phyloP scores from a whole-genome alignment of 257 asterid species.

The Salvia miltiorrhiza region DNA sequence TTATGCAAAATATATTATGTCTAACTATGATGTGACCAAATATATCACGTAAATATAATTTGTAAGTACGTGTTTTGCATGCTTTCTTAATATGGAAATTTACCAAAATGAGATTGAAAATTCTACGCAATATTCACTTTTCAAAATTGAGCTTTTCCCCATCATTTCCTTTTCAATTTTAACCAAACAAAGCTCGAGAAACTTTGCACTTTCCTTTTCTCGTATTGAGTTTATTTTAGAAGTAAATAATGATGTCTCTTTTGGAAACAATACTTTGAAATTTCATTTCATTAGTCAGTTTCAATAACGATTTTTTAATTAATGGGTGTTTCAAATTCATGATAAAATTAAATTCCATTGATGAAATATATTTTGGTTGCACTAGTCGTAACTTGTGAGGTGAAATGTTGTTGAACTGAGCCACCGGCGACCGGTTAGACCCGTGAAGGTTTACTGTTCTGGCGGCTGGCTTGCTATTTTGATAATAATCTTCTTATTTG shows the following conservation, averaged over 20 bases:
- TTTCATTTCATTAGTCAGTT: too few species aligned
- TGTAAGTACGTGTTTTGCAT: too few species aligned
- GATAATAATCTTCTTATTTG: background rate
- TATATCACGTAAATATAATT: too few species aligned
- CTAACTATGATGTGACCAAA: too few species aligned
- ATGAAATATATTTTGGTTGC: background rate
- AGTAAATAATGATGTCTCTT: background rate
- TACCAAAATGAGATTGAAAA: background rate
- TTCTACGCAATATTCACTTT: background rate
- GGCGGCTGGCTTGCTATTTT: conserved; percentile 23
- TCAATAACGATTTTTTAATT: too few species aligned
- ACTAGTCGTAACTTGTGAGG: background rate
- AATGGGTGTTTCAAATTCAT: too few species aligned
- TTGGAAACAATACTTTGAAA: background rate
- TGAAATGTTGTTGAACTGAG: background rate
- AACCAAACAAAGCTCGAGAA: background rate
- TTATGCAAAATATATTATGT: too few species aligned
- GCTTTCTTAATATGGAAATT: background rate
- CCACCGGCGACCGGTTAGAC: conserved; percentile 19
- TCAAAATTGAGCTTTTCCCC: background rate
- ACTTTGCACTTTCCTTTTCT: too few species aligned
- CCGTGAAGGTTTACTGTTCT: conserved; percentile 13
- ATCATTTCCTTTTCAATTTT: background rate
- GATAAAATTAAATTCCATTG: background rate
- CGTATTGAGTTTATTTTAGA: background rate